These are phyloP conservation scores for Crithidia brevicula DNA, from an alignment of 208 protist species.

Conservation along the genomic window DNA sequence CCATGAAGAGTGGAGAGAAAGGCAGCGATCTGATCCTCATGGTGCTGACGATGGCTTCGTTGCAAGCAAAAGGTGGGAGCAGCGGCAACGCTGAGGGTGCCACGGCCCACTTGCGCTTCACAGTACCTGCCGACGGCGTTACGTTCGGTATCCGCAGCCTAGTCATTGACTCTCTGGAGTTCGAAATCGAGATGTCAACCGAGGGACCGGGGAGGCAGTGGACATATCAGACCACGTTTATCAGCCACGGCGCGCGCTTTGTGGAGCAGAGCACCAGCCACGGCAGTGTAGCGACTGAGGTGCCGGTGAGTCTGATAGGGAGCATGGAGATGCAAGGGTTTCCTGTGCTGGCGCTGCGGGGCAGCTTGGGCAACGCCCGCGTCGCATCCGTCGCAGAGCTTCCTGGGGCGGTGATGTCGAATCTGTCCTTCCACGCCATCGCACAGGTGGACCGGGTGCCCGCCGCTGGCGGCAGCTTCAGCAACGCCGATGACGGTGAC, in stretches of 20 bases:
- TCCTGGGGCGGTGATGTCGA: conserved; percentile 27
- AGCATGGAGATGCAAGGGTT: conserved; percentile 18
- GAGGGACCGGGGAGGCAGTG: conserved; percentile 4
- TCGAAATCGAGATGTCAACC: conserved; percentile 48
- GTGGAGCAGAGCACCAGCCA: background rate
- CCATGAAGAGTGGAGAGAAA: background rate
- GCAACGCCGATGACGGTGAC: background rate
- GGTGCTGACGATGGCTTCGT: conserved; percentile 45
- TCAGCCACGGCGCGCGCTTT: conserved; percentile 35
- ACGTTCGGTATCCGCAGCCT: conserved; percentile 51
- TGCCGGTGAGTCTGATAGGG: conserved; percentile 30
- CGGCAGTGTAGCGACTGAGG: background rate
- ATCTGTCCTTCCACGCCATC: conserved; percentile 21
- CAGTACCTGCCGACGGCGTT: conserved; percentile 53
- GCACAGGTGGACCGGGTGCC: conserved; percentile 12
- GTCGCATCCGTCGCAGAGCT: conserved; percentile 7
- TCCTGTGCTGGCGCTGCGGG: conserved; percentile 23
- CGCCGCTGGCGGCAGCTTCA: background rate
- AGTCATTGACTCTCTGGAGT: conserved; percentile 61
- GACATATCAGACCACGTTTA: conserved; percentile 20
- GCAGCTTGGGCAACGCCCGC: conserved; percentile 20
- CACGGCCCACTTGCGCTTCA: conserved; percentile 60
- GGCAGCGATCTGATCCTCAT: conserved; percentile 24
- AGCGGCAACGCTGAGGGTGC: conserved; percentile 25
- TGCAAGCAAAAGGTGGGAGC: conserved; percentile 13